Conservation (phyloP, 768 basidiomycete genomes). For the Termitomyces sp. region DNA sequence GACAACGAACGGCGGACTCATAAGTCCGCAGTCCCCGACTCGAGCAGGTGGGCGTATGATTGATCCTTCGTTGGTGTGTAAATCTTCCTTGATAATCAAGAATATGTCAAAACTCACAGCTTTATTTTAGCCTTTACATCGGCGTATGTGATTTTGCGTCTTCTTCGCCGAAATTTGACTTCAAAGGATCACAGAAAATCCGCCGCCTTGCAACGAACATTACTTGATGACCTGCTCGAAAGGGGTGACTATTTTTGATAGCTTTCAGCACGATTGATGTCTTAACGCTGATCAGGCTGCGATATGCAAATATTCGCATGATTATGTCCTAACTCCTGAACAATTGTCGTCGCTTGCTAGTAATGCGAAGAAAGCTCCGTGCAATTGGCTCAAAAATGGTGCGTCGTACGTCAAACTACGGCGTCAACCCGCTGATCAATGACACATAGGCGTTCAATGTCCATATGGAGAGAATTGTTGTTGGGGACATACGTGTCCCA, state of each 20-base stretch:
- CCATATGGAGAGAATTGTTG: conserved; percentile 75
- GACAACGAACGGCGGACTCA: conserved; percentile 54
- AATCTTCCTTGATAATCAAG: conserved; percentile 3
- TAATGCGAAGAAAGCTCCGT: conserved; percentile 83
- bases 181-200: conserved; percentile 48
- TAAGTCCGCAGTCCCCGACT: conserved; percentile 61
- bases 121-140: conserved; percentile 60
- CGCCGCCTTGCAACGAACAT: conserved; percentile 82
- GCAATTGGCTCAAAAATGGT: conserved; percentile 82
- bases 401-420: conserved; percentile 4
- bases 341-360: conserved; percentile 66
- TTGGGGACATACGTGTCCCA: conserved; percentile 82
- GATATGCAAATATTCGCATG: conserved; percentile 81
- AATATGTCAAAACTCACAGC: background rate
- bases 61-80: conserved; percentile 60
- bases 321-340: conserved; percentile 66
- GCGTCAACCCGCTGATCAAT: background rate
- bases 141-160: conserved; percentile 45
- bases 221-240: conserved; percentile 82
- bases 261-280: background rate
- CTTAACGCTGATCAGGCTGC: conserved; percentile 35
- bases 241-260: conserved; percentile 42
- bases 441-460: conserved; percentile 55
- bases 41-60: conserved; percentile 41
- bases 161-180: conserved; percentile 5